phyloP scores from a whole-genome alignment of 345 rosid species.

The Cardamine occulta region DNA sequence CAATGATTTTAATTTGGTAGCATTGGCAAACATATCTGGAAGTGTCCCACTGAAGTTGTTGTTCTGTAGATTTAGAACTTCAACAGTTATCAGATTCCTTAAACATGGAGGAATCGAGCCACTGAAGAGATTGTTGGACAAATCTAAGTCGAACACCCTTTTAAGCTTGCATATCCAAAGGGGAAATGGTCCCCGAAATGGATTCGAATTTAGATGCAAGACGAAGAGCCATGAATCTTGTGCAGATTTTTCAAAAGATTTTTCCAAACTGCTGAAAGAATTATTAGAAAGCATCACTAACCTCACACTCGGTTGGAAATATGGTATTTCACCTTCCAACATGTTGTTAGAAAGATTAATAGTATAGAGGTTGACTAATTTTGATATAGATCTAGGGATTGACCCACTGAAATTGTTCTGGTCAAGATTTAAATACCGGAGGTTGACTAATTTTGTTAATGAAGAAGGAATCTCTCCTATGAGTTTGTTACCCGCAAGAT shows the following conservation, averaged over 20 bases:
- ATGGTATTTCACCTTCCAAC: constrained; percentile 25
- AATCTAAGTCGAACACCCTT: constrained; percentile 45
- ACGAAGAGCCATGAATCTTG: not conserved
- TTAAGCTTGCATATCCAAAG: constrained; percentile 41
- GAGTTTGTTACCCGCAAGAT: no score
- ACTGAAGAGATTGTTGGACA: constrained; percentile 49
- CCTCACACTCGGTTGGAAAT: no score
- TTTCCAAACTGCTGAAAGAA: constrained; percentile 10
- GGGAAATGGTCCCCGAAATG: constrained; percentile 37
- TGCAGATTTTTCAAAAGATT: not conserved
- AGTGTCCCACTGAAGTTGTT: constrained; percentile 15
- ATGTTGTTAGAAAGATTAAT: constrained; percentile 17
- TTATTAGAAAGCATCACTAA: not conserved
- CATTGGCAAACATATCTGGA: constrained; percentile 22
- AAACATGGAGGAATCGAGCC: constrained; percentile 47
- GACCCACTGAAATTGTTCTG: constrained; percentile 13
- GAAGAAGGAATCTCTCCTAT: no score
- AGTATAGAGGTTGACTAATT: not conserved
- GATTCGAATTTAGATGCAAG: constrained; percentile 22
- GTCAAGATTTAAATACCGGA: accelerated
- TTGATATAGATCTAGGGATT: constrained; percentile 8
- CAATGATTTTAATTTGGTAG: not conserved
- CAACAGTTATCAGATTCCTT: not conserved
- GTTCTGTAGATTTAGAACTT: not conserved
- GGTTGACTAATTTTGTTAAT: constrained; percentile 9